Conservation (phyloP, 1,139 yeast species). For the Geotrichum candidum region DNA sequence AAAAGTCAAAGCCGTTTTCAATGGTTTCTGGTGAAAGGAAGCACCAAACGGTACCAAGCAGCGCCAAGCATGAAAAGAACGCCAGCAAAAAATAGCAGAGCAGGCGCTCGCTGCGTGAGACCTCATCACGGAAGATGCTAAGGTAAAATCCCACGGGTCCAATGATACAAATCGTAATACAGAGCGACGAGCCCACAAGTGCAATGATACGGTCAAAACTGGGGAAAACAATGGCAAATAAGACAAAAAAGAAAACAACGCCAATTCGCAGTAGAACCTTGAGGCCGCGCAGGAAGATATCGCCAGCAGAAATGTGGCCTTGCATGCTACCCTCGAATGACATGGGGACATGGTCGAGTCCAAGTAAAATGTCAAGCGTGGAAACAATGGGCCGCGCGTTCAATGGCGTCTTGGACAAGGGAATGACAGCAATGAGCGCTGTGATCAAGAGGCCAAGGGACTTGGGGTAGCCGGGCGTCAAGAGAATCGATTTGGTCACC, state of each 20-base stretch:
- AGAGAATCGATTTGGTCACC: constrained; percentile 68
- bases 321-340: constrained; percentile 20
- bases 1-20: too few species aligned
- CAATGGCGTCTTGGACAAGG: constrained; percentile 81
- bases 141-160: constrained; percentile 71
- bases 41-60: constrained; percentile 32
- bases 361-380: constrained; percentile 44
- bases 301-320: not conserved
- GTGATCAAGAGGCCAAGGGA: constrained; percentile 62
- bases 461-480: constrained; percentile 66
- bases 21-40: not conserved
- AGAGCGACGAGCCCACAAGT: constrained; percentile 73
- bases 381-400: constrained; percentile 82
- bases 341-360: constrained; percentile 36
- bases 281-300: constrained; percentile 17
- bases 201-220: constrained; percentile 81
- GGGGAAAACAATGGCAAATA: constrained; percentile 56
- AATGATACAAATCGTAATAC: constrained; percentile 73
- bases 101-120: constrained; percentile 38
- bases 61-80: constrained; percentile 27
- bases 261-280: constrained; percentile 29
- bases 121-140: constrained; percentile 46
- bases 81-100: constrained; percentile 45
- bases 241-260: constrained; percentile 42
- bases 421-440: constrained; percentile 69